Conservation (phyloP, 177 flowering plant species). For the Tripterygium wilfordii region DNA sequence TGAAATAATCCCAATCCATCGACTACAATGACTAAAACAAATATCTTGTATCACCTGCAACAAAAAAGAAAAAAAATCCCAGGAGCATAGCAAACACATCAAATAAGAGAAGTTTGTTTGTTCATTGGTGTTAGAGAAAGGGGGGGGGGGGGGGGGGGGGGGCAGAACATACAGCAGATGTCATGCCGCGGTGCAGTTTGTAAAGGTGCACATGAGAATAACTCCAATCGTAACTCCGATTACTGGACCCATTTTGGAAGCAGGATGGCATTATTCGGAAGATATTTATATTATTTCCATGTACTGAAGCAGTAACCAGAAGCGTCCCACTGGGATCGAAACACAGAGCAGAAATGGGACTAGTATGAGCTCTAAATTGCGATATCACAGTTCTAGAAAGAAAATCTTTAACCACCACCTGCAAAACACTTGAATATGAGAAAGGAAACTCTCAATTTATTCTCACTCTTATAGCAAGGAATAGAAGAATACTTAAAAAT, state of each 20-base stretch:
- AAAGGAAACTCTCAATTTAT: too few relatives aligned
- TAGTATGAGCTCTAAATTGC: constrained; percentile 91
- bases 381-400: constrained; percentile 59
- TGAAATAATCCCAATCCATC: constrained; percentile 86
- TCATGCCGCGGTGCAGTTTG: constrained; percentile 88
- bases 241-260: constrained; percentile 37
- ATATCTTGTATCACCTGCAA: constrained; percentile 91
- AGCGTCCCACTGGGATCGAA: constrained; percentile 97
- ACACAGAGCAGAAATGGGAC: constrained; percentile 88
- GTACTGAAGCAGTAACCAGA: constrained; percentile 84
- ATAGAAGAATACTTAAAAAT: too few relatives aligned
- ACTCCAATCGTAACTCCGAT: constrained; percentile 52
- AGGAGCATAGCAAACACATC: constrained; percentile 6
- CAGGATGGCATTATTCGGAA: constrained; percentile 75
- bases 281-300: constrained; percentile 88
- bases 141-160: too few relatives aligned
- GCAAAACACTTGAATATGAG: constrained; percentile 27
- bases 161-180: constrained; percentile 59
- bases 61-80: not conserved
- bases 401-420: constrained; percentile 85
- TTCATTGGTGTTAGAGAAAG: too few relatives aligned
- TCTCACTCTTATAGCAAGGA: too few relatives aligned
- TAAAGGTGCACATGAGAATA: constrained; percentile 88
- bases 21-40: constrained; percentile 84
- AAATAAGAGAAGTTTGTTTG: not conserved